These are phyloP conservation scores for Curvularia spicifera DNA, from an alignment of 2,329 filamentous ascomycete genomes.

Conservation along the genomic window DNA sequence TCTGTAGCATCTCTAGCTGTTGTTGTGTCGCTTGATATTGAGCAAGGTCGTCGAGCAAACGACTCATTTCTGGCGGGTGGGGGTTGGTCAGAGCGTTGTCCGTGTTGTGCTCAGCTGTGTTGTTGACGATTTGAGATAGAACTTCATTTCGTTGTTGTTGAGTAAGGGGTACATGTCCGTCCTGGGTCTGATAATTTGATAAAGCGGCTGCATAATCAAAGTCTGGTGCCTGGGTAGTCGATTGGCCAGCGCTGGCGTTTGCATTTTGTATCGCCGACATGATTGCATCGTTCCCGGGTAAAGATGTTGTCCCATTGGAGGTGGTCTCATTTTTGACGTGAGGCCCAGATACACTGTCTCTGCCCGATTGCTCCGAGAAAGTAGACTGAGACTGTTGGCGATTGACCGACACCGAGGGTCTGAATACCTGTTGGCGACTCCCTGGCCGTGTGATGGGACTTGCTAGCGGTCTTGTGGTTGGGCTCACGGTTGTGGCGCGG, in stretches of 20 bases:
- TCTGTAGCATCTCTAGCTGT: conserved; percentile 79
- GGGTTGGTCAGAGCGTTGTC: conserved; percentile 66
- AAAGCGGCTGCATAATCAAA: conserved; percentile 57
- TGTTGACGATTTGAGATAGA: conserved; percentile 57
- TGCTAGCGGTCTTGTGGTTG: conserved; percentile 33
- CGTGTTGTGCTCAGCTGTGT: conserved; percentile 48
- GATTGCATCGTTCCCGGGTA: conserved; percentile 56
- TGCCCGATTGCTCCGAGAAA: conserved; percentile 14
- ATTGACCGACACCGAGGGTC: conserved; percentile 26
- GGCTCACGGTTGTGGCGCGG: conserved; percentile 44
- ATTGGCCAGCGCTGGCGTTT: conserved; percentile 49
- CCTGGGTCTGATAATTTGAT: conserved; percentile 56
- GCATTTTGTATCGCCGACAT: conserved; percentile 58
- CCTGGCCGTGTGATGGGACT: conserved; percentile 35
- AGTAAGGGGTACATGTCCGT: conserved; percentile 56
- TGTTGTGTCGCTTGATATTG: conserved; percentile 72
- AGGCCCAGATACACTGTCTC: conserved; percentile 22
- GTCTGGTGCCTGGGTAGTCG: conserved; percentile 41
- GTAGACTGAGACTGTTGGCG: conserved; percentile 23
- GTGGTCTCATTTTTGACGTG: conserved; percentile 53
- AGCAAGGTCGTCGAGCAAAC: conserved; percentile 65
- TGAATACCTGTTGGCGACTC: conserved; percentile 33
- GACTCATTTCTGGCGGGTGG: conserved; percentile 60
- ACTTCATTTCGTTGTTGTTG: conserved; percentile 56
- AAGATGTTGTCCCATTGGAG: conserved; percentile 37